Evolutionary conservation across 1,284 basidiomycete species (phyloP), one percentile per base, ranked within the genome.

Genomic region (Sparassis latifolia): DNA sequence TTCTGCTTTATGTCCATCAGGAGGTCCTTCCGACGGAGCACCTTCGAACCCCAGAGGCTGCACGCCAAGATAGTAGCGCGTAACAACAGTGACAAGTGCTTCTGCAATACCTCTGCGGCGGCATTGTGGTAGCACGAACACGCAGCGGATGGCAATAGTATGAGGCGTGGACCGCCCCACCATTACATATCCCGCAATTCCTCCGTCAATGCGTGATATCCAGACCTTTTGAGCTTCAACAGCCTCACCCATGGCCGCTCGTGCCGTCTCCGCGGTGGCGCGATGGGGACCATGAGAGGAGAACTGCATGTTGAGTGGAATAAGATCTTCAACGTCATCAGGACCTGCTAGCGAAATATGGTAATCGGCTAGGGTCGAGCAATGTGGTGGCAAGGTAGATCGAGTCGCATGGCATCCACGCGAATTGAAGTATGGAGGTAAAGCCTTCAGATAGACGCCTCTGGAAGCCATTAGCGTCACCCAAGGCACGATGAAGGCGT

Each of bases 21-120:
- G 30, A 0, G 58, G 58, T 12, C 29, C 29, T 10, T 28, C 50
- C 4, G 47, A 43, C 10, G 49, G 49, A 7, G 51, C 49, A 7
- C 51, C 56, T 9, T 52, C 52, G 37, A 56, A 58, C 10, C 55
- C 58, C 4, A 53, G 38, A 0, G 56, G 55, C 33, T 41, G 39
- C 3, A 55, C 53, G 2, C 60, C 62, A 2, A 60, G 53, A 46
- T 56, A 58, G 44, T 50, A 57, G 7, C 59, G 56, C 4, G 51
- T 57, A 2, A 62, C 42, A 1, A 56, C 55, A 1, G 53, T 37
- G 3, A 63, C 55, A 52, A 62, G 49, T 3, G 55, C 51, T 38
- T 57, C 62, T 4, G 57, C 62, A 44, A 62, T 52, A 5, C 62
- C 62, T 35, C 54, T 52, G n/a, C 57, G 50, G 4, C 60, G 57